Conservation (phyloP, 2,329 filamentous ascomycete genomes). For the Colletotrichum zoysiae region DNA sequence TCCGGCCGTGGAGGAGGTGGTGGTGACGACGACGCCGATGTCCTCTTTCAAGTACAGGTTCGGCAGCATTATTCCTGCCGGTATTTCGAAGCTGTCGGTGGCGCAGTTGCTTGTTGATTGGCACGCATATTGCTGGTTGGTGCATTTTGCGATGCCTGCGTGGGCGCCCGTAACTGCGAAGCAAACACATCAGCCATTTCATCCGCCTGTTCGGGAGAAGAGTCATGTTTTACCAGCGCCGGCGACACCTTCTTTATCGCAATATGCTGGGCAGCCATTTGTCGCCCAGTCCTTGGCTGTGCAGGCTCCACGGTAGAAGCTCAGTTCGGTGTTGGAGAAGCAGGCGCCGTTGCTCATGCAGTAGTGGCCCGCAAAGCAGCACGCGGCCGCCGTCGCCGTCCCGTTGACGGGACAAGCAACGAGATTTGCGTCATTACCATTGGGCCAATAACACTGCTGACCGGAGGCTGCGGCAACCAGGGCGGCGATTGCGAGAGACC, state of each 20-base stretch:
- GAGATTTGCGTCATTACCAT: background rate
- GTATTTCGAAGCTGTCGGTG: constrained; percentile 23
- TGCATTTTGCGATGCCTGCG: constrained; percentile 8
- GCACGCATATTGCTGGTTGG: constrained; percentile 16
- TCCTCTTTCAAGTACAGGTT: constrained; percentile 32
- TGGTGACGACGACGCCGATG: background rate
- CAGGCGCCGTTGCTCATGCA: constrained; percentile 41
- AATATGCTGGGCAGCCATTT: constrained; percentile 31
- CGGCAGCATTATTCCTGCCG: constrained; percentile 16
- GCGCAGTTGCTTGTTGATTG: constrained; percentile 23
- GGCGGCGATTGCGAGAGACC: background rate
- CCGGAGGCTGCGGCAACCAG: constrained; percentile 8
- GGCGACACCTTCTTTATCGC: constrained; percentile 9
- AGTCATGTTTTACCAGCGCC: constrained; percentile 4
- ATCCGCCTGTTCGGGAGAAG: background rate
- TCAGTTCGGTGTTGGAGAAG: constrained; percentile 32
- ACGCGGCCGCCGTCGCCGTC: constrained; percentile 28
- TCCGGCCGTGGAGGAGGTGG: background rate
- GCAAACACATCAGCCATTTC: background rate
- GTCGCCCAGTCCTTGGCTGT: constrained; percentile 21
- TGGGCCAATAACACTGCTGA: constrained; percentile 33
- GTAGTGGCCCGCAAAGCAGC: constrained; percentile 34
- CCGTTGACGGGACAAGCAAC: constrained; percentile 9
- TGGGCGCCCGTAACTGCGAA: constrained; percentile 12
- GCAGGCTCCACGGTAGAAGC: constrained; percentile 36